Base-by-base conservation (phyloP, 306 rosid species). In the Echinosophora koreensis region DNA sequence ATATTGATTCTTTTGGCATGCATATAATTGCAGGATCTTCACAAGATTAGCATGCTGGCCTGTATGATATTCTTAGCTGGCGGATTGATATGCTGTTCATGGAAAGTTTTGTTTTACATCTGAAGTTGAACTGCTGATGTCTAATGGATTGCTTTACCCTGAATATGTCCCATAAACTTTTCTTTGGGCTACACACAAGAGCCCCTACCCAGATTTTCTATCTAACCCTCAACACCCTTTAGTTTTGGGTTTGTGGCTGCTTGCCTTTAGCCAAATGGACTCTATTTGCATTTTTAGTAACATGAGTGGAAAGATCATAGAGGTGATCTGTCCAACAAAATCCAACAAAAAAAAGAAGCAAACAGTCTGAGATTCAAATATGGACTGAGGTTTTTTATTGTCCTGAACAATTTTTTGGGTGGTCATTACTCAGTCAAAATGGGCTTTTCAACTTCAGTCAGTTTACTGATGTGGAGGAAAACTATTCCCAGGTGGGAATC, bases 11-110 rank as follows among this genome's bases (percentile, higher is more conserved):
- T 88, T 91, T 93, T 93, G 99, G 97, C 98, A 88, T 93, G 91
- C 98, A 88, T 95, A 95, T 89, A 93, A 93, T 93, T 96, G 99
- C 99, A 96, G 99, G 99, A 83, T 96, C 71, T 86, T 83, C 88
- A 84, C 99, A 87, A 90, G 98, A 89, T 86, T 96, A 96, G 88
- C 90, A 78, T 93, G 98, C 94, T 88, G 96, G 81, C 94, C 83
- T 91, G 87, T 88, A 82, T 93, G 97, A 95, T 95, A 89, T 86
- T 87, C 93, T 93, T 96, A 89, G 89, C 97, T 82, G 97, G 97
- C 71, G 96, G 95, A 78, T 91, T 96, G 91, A 96, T 92, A 87
- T 89, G 97, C 99, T 87, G 93, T 89, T 83, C 98, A 88, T 92
- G 90, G 88, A 92, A 90, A 86, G 87, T 91, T 89, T 83, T 91